A percentile compares a stretch with the other conserved stretches of the same genome.
These are phyloP conservation scores for Boechera retrofracta DNA, from an alignment of 345 rosid species.

Conservation along the genomic window DNA sequence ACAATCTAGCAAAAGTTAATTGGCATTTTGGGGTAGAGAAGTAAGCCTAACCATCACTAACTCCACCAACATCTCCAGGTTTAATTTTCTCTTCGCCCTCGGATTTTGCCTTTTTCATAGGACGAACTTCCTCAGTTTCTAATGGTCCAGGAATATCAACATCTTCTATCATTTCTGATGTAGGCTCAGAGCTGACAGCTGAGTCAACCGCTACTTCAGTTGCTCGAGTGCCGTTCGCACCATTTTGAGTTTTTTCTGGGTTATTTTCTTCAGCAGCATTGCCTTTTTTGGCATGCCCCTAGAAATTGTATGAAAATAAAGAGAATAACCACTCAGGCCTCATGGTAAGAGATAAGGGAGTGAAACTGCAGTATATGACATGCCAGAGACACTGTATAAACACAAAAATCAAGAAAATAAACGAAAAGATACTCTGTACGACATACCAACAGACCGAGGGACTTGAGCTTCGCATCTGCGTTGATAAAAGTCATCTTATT, in stretches of 20 bases:
- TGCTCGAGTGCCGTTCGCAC: constrained; percentile 35
- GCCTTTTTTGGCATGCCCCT: constrained; percentile 59
- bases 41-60: constrained; percentile 49
- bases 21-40: constrained; percentile 5
- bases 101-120: constrained; percentile 73
- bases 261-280: constrained; percentile 53
- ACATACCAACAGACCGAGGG: constrained; percentile 80
- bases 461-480: constrained; percentile 71
- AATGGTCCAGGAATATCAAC: constrained; percentile 46
- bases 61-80: constrained; percentile 45
- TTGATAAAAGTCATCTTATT: constrained; percentile 74
- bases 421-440: background rate
- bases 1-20: background rate
- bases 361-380: background rate
- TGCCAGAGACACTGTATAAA: background rate
- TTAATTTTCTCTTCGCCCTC: constrained; percentile 43
- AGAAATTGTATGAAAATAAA: constrained; percentile 15
- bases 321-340: background rate
- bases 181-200: constrained; percentile 45
- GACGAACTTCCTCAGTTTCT: constrained; percentile 57
- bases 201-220: constrained; percentile 35
- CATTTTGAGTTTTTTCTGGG: constrained; percentile 37
- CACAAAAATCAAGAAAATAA: background rate
- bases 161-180: constrained; percentile 37
- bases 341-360: constrained; percentile 4